Base-by-base conservation (phyloP, 2,329 filamentous ascomycete genomes). In the Phoma sp. region DNA sequence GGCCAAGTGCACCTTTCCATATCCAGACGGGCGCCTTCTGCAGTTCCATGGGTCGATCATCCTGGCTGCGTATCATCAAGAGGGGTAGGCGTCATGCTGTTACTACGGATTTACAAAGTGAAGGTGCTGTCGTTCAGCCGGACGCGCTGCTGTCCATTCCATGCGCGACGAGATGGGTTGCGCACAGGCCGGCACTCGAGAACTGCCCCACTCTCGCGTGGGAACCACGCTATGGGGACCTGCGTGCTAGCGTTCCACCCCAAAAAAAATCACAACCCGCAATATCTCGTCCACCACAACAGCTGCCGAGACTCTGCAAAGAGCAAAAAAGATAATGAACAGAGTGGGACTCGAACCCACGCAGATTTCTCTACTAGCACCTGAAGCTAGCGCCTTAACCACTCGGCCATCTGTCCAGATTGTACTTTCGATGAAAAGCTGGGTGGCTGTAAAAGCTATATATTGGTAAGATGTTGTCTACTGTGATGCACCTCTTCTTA, bases 301-400 rank as follows among this genome's bases (percentile, higher is more conserved):
- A 42, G 33, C 15, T 39, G 36, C 25, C 7, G 23, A n/a, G 14
- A 10, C 34, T 18, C 7, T 36, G 26, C 52, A 38, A 21, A 49
- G 10, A n/a, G 47, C 47, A 50, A 47, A 50, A 65, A 65, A 57
- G 59, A 67, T 69, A 40, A 37, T 74, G 71, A 73, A 57, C 47
- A 71, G 66, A 66, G 70, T 72, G 71, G 68, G 71, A 73, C 56
- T 73, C 69, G 68, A 70, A 71, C 69, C 65, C 69, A 69, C 69
- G 68, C 66, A 60, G 60, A 54, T 73, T 72, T 47, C 67, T 55
- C 60, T 60, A 73, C 68, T 67, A 72, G 71, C 67, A 73, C 69
- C 70, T 72, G 70, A 73, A 73, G 67, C 70, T 72, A 67, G 68
- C 69, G 69, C 69, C 69, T 67, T 73, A 69, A 72, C 69, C 68